Evolutionary conservation across 2,329 filamentous ascomycete species (phyloP).

Genomic region (Sarocladium strictum): DNA sequence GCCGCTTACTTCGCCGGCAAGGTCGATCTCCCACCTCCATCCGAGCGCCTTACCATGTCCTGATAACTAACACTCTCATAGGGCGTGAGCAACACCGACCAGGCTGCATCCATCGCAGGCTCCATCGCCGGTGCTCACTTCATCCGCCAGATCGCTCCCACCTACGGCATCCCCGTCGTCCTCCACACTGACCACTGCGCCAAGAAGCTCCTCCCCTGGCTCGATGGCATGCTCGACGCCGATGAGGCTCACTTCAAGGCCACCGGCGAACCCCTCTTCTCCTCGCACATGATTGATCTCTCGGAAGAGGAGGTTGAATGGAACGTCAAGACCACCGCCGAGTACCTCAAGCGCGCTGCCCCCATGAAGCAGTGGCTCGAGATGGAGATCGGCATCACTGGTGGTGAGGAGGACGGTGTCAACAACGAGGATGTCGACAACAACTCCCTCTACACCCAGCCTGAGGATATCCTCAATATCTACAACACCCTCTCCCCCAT

Average conservation of each 20-base stretch:
- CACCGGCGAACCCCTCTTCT: slow-evolving; percentile 89
- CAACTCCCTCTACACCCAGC: slow-evolving; percentile 94
- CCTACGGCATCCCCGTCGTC: slow-evolving; percentile 85
- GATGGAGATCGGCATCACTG: slow-evolving; percentile 87
- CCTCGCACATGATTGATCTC: slow-evolving; percentile 97
- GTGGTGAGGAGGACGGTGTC: slow-evolving; percentile 95
- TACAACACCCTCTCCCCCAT: slow-evolving; percentile 80
- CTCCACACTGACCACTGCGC: slow-evolving; percentile 98
- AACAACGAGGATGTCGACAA: slow-evolving; percentile 99
- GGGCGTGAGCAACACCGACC: slow-evolving; percentile 75
- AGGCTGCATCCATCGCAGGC: slow-evolving; percentile 84
- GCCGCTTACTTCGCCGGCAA: slow-evolving; percentile 90
- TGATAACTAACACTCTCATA: slow-evolving; percentile 21
- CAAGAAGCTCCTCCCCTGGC: slow-evolving; percentile 98
- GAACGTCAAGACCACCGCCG: slow-evolving; percentile 88
- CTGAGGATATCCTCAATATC: slow-evolving; percentile 90
- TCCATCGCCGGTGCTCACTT: slow-evolving; percentile 87
- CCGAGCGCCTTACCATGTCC: background rate
- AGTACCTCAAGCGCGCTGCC: slow-evolving; percentile 88
- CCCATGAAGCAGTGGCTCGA: slow-evolving; percentile 99
- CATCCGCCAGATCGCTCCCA: slow-evolving; percentile 79
- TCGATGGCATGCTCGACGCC: slow-evolving; percentile 91
- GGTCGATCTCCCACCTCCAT: slow-evolving; percentile 33
- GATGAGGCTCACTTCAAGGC: slow-evolving; percentile 95
- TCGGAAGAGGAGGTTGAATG: slow-evolving; percentile 85